Base-by-base conservation (phyloP, 2,329 filamentous ascomycete genomes). In the Penicillium sp. region DNA sequence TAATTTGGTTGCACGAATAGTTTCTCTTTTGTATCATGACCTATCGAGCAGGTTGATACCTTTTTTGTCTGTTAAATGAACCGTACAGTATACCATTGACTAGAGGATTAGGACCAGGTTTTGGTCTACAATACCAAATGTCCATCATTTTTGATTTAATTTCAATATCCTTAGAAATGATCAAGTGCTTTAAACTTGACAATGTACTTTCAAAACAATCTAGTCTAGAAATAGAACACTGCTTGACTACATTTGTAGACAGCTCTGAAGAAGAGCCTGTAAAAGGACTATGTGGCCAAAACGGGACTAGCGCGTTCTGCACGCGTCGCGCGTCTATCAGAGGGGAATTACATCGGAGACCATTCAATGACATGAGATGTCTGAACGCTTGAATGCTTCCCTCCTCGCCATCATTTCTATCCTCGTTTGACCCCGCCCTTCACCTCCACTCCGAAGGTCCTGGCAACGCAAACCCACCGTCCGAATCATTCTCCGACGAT, bases 391-490 rank as follows among this genome's bases (percentile, higher is more conserved):
- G 64, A 57, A 72, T 72, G 72, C 66, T 65, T 61, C 63, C 66
- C 26, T 74, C 72, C 18, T 70, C 72, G 38, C 68, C 72, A 40
- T 61, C 63, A 31, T 67, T 77, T 34, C 74, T 77, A 4, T 75
- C 78, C 4, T 81, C 80, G 5, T 82, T 81, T 55, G 80, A 82
- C 58, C 79, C 80, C 42, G 78, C 79, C 40, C 59, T 82, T 31
- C 70, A 79, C 57, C 71, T 80, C 24, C 74, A 79, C 60, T 81
- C 79, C 51, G 78, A 82, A 67, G 60, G 59, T n/a, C 60, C 50
- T 20, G 54, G 50, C 26, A 55, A 61, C 37, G 55, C 58, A 52
- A 56, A 65, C 31, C 66, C 64, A 16, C 68, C 65, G 16, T 73
- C 68, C n/a, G 66, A 72, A 51, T 67, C 69, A 50, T 73, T 73